Base-by-base conservation (phyloP, 2,329 filamentous ascomycete species). In the Xylariaceae sp. region DNA sequence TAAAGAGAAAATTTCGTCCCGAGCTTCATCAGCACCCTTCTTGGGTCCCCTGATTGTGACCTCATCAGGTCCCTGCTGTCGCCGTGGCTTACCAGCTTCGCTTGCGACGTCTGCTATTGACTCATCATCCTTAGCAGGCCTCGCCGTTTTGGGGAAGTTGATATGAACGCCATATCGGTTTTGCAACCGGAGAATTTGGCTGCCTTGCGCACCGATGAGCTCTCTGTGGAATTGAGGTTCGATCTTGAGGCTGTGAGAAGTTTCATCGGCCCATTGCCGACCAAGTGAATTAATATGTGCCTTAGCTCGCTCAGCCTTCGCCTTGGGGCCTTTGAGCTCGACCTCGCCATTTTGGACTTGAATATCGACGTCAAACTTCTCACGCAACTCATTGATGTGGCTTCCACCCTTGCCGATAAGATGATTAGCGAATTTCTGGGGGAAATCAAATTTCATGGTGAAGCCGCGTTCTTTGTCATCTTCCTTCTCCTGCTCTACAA, bases 391-490 rank as follows among this genome's bases (percentile, higher is more conserved):
- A 49, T 80, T 79, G 64, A 88, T 86, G 67, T 86, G 81, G 72
- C 83, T 85, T 15, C 85, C 85, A 43, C 83, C 81, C 71, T 87
- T 87, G 47, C 85, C 86, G 65, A 87, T 86, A 2, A 88, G 82
- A 70, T 96, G 88, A 72, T 96, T 96, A 59, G 92, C 92, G 68
- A 86, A 95, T 74, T 96, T 95, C 70, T 96, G 90, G 6, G 93
- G 93, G 77, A 96, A 99, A 59, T 96, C 91, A 63, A 97, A 97
- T 21, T 83, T 85, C 54, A 90, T 77, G 2, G 85, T 92, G 74
- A 92, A 95, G 37, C 91, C 92, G 55, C 93, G 89, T 75, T 97
- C 93, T 69, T 94, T 89, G 73, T 97, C 93, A 57, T 97, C 92
- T 70, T 91, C 83, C 76, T 92, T 89, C 73, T 96, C 92, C 69